A percentile compares a stretch with the other conserved stretches of the same genome.
Evolutionary conservation across 2,329 filamentous ascomycete species (phyloP).

Genomic region (Coccinonectria pachysandricola): DNA sequence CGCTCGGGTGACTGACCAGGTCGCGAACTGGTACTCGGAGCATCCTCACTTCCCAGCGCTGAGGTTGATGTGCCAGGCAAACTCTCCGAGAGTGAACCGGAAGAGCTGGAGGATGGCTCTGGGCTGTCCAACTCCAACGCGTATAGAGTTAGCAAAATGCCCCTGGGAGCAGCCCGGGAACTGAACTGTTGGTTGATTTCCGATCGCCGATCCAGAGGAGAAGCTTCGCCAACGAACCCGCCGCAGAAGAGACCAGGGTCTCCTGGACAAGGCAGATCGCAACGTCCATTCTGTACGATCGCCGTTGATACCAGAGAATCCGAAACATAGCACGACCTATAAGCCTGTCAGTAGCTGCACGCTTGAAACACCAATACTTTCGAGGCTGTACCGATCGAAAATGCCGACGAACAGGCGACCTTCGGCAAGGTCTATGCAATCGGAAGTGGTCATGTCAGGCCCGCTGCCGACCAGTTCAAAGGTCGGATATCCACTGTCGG

Average conservation of each 20-base stretch:
- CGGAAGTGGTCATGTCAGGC: constrained; percentile 6
- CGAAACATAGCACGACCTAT: constrained; percentile 9
- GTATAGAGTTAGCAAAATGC: constrained; percentile 9
- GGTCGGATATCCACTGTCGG: constrained; percentile 7
- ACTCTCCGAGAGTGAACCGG: not conserved
- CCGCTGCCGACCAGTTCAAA: constrained; percentile 3
- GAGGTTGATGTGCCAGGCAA: not conserved
- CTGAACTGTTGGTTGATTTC: not conserved
- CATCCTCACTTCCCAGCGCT: no score
- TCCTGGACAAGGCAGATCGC: constrained; percentile 8
- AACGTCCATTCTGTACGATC: constrained; percentile 1
- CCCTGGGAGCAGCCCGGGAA: constrained; percentile 4
- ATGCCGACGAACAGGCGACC: constrained; percentile 5
- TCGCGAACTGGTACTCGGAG: no score
- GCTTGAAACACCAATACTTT: not conserved
- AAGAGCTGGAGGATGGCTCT: not conserved
- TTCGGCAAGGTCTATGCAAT: constrained; percentile 2
- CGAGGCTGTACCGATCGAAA: constrained; percentile 5
- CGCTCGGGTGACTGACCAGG: no score
- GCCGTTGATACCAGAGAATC: constrained; percentile 1
- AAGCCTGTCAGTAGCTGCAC: not conserved
- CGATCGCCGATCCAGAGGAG: not conserved
- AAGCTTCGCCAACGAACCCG: constrained; percentile 1
- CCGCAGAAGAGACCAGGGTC: constrained; percentile 9
- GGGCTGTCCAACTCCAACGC: not conserved